Conservation (phyloP, 2,329 filamentous ascomycete genomes). For the Aspergillus persii region DNA sequence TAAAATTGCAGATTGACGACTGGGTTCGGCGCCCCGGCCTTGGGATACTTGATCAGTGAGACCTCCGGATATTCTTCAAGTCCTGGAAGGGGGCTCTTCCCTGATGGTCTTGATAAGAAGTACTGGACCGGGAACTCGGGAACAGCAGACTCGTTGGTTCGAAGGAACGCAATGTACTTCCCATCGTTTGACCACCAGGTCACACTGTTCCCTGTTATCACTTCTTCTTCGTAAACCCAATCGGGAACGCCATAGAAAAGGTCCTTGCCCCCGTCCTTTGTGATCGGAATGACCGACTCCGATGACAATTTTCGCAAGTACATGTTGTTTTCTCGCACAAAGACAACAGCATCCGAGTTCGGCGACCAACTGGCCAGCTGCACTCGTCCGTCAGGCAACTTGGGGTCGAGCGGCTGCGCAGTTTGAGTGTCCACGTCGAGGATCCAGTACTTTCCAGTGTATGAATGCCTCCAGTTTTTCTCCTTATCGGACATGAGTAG, state of each 20-base stretch:
- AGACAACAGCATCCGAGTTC: conserved; percentile 80
- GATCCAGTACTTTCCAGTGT: conserved; percentile 82
- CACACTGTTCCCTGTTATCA: conserved; percentile 73
- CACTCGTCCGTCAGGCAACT: conserved; percentile 61
- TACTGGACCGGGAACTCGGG: conserved; percentile 92
- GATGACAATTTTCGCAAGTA: conserved; percentile 69
- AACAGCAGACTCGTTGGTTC: conserved; percentile 89
- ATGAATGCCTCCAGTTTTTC: conserved; percentile 88
- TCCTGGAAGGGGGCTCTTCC: conserved; percentile 63
- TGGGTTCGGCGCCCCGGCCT: conserved; percentile 90
- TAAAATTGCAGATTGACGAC: conserved; percentile 86
- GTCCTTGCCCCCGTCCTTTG: conserved; percentile 79
- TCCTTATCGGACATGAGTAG: conserved; percentile 71
- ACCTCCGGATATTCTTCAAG: conserved; percentile 90
- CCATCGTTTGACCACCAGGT: conserved; percentile 96
- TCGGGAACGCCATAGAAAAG: conserved; percentile 96
- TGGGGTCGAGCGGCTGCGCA: conserved; percentile 73
- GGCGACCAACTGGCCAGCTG: conserved; percentile 92
- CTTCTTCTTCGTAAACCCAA: conserved; percentile 93
- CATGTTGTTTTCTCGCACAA: conserved; percentile 86
- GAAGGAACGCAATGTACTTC: conserved; percentile 83
- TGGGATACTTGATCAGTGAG: conserved; percentile 92
- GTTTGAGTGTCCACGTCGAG: conserved; percentile 81
- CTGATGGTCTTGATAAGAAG: conserved; percentile 83
- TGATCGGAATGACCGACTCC: conserved; percentile 67